A percentile compares a stretch with the other conserved stretches of the same genome.
These are phyloP conservation scores for Endoconidiophora polonica DNA, from an alignment of 2,329 filamentous ascomycete genomes.

Conservation along the genomic window DNA sequence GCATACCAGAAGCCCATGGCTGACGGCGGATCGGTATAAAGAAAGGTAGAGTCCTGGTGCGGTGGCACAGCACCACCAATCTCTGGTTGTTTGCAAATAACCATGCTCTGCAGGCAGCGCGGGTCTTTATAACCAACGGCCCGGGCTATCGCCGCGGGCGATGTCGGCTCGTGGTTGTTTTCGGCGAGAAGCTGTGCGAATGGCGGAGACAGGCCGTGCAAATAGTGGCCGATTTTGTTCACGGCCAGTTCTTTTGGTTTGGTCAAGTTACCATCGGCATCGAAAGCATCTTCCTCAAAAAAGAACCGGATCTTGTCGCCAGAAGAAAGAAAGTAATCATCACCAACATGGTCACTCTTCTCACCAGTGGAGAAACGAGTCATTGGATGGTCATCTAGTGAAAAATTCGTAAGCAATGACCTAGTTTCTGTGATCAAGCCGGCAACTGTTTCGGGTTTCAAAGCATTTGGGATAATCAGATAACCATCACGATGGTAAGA, in stretches of 20 bases:
- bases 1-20: constrained; percentile 98
- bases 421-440: constrained; percentile 60
- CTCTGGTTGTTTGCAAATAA: constrained; percentile 96
- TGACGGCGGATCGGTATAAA: constrained; percentile 77
- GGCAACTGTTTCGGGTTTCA: constrained; percentile 47
- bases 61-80: constrained; percentile 83
- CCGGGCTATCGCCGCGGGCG: constrained; percentile 47
- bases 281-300: constrained; percentile 89
- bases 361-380: constrained; percentile 83
- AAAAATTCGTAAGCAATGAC: constrained; percentile 56
- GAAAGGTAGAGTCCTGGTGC: constrained; percentile 82
- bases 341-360: constrained; percentile 64
- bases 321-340: constrained; percentile 81
- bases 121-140: constrained; percentile 62
- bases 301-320: constrained; percentile 93
- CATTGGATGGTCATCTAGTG: constrained; percentile 72
- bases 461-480: constrained; percentile 66
- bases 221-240: constrained; percentile 73
- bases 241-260: constrained; percentile 74
- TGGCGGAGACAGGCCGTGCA: constrained; percentile 51
- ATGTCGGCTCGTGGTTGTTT: constrained; percentile 29
- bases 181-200: constrained; percentile 41
- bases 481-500: constrained; percentile 74
- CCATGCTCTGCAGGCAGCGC: constrained; percentile 76
- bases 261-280: constrained; percentile 41